Conservation (phyloP, 163 green algal genomes). For the Chlorella variabilis region DNA sequence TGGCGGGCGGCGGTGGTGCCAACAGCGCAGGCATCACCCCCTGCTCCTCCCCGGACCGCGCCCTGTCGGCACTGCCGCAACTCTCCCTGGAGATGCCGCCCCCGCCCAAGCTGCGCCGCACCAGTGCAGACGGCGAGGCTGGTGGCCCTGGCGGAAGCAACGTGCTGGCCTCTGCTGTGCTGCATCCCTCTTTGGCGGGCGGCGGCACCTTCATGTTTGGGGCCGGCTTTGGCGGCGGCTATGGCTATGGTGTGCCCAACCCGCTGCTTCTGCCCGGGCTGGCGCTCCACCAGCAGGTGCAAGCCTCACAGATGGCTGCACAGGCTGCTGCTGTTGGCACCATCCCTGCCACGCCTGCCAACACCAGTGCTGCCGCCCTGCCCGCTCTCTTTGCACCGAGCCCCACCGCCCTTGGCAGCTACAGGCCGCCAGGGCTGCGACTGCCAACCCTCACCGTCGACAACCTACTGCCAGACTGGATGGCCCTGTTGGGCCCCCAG, state of each 20-base stretch:
- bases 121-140: background rate
- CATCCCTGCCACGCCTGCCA: background rate
- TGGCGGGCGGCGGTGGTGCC: background rate
- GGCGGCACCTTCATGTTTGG: no score
- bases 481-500: no score
- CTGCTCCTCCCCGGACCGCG: background rate
- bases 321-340: background rate
- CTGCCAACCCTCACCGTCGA: no score
- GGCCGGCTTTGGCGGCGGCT: no score
- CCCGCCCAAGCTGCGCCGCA: background rate
- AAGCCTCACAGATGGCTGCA: background rate
- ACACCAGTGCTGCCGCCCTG: background rate
- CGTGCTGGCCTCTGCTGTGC: background rate
- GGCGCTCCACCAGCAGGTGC: no score
- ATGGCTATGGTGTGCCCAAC: no score
- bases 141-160: no score
- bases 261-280: no score
- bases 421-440: background rate
- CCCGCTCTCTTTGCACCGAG: background rate
- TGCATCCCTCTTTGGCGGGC: no score
- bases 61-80: background rate
- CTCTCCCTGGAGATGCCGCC: background rate
- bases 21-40: background rate
- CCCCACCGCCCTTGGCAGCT: background rate
- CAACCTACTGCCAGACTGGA: no score